Base-by-base conservation (phyloP, 2,329 filamentous ascomycete genomes). In the Xylariaceae sp. region DNA sequence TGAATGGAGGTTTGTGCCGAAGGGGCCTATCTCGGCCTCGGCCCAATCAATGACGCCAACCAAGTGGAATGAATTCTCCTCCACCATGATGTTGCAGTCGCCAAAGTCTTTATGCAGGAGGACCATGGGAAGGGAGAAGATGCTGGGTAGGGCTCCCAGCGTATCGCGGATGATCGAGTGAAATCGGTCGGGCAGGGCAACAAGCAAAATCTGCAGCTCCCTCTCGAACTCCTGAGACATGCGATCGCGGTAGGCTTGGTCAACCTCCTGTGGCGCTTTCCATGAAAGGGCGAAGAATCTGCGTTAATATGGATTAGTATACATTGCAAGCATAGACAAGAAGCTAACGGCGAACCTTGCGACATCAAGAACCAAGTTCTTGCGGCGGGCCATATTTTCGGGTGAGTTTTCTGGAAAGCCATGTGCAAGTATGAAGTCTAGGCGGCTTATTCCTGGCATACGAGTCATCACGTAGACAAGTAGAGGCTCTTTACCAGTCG, bases 21-120 rank as follows among this genome's bases (percentile, higher is more conserved):
- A 66, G 6, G 61, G 59, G n/a, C 50, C 33, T 17, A 64, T 51
- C 30, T 55, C 49, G 3, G 60, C 56, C 43, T 65, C 58, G 1
- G 61, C 56, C 60, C 57, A 67, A 47, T 64, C 60, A 35, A 66
- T 49, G 6, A 65, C 59, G 2, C 61, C 60, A 19, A 48, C 46
- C 3, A 66, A 38, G 43, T 58, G 53, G 44, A 52, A 63, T 19
- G 57, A 45, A 27, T 11, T 32, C 18, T 58, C 46, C 25, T 64
- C 50, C 5, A 66, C 60, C 8, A 65, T 51, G 25, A 65, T 57
- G 37, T 66, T 66, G 47, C 45, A 57, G 18, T 33, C 21, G 15
- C 55, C 44, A 42, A 67, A 60, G 33, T 64, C 58, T 37, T 45
- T 42, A 36, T 65, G 58, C 3, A 61, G 49, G 13, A 65, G 52